Percentiles rank a stretch among this genome's conserved stretches.
phyloP scores from a whole-genome alignment of 1,284 basidiomycete species.

The Heliocybe sulcata region DNA sequence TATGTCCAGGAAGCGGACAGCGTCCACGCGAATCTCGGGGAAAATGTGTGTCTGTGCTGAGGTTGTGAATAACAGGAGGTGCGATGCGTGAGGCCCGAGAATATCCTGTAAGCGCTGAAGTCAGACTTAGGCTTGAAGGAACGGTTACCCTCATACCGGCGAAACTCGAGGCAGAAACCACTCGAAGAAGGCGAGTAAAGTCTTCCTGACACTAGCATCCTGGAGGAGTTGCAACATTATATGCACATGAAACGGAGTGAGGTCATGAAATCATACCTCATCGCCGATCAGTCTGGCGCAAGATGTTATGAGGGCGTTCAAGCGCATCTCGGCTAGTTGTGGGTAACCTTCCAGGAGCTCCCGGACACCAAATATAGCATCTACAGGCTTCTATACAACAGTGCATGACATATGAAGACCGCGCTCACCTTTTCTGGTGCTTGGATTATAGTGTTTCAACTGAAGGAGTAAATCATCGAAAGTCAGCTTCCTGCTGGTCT shows the following conservation, averaged over 20 bases:
- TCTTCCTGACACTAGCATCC: slow-evolving; percentile 62
- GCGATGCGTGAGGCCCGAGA: slow-evolving; percentile 63
- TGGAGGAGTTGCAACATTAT: slow-evolving; percentile 17
- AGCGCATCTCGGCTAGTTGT: slow-evolving; percentile 44
- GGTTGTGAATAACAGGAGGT: slow-evolving; percentile 78
- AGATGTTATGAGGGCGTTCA: slow-evolving; percentile 60
- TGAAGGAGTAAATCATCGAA: slow-evolving; percentile 77
- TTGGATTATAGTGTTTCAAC: slow-evolving; percentile 78
- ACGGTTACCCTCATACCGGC: slow-evolving; percentile 30
- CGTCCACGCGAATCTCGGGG: slow-evolving; percentile 89
- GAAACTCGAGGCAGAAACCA: slow-evolving; percentile 72
- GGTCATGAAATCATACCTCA: slow-evolving; percentile 49
- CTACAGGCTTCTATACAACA: too few species aligned
- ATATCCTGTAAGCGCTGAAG: slow-evolving; percentile 40
- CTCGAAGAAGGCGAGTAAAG: slow-evolving; percentile 49
- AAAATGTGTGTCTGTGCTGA: slow-evolving; percentile 95
- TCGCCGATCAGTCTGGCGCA: slow-evolving; percentile 74
- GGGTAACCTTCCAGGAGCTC: slow-evolving; percentile 74
- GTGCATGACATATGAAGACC: too few species aligned
- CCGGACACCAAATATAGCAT: slow-evolving; percentile 76
- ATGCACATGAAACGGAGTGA: slow-evolving; percentile 4
- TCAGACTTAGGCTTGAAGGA: not conserved
- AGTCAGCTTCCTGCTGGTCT: slow-evolving; percentile 71
- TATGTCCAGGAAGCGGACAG: slow-evolving; percentile 76
- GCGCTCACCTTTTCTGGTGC: slow-evolving; percentile 60